Evolutionary conservation across 129 eudicot genomes (phyloP), one percentile per base, ranked within the genome.

Genomic region (Kitagawia praeruptora): DNA sequence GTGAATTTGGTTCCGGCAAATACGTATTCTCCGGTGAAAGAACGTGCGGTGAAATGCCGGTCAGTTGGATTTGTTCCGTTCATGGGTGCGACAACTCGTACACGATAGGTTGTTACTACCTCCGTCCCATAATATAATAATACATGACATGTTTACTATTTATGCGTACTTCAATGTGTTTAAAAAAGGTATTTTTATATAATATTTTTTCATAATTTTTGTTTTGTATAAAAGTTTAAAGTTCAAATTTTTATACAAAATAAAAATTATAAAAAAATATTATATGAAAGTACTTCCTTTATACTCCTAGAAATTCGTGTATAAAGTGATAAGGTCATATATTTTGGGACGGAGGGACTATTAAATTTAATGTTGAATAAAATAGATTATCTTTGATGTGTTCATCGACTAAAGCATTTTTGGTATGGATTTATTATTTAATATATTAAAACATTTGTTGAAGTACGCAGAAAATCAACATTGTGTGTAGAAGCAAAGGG

Each of bases 51-150:
- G 21, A 86, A 88, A 77, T 91, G 98, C 75, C 82, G 93, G 15
- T 78, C 87, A 46, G 87, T 93, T 27, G 98, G 97, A 39, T 93
- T 93, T 84, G 83, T 83, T 54, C 75, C 86, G 85, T 79, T 83
- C 31, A 58, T 58, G 28, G 31, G 13, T 58, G 66, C 31, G 87
- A 82, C 89, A 69, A 84, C 91, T 16, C 87, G 92, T 74, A 87
- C 92, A 41, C 85, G 88, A 85, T 89, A 85, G 34, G 70, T 28
- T 77, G 15, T 73, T 2, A 7, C 16, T 34, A 70, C n/a, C n/a
- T n/a, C n/a, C n/a, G n/a, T n/a, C n/a, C n/a, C n/a, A n/a, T n/a
- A n/a, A n/a, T n/a, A n/a, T n/a, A n/a, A n/a, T n/a, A n/a, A n/a
- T n/a, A n/a, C n/a, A n/a, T n/a, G n/a, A n/a, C n/a, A n/a, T n/a